Evolutionary conservation across 1,284 basidiomycete species (phyloP), one percentile per base, ranked within the genome.

Genomic region (Inonotus obliquus): DNA sequence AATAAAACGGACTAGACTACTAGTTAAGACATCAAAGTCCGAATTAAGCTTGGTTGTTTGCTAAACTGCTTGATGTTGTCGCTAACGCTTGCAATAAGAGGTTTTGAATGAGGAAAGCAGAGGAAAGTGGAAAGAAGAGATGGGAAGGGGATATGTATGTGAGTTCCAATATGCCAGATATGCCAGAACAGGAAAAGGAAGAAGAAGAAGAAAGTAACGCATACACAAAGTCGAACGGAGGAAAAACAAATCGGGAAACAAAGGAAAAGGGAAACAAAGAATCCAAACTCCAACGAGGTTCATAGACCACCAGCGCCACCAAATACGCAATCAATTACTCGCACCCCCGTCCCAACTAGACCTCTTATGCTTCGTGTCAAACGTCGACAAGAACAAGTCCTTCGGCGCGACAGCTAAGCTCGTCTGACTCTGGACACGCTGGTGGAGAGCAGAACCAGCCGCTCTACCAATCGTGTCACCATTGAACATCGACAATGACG

Each of bases 321-420:
- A n/a, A n/a, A 19, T 9, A 49, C 9, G 5, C 47, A 9, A 1
- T 49, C 21, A 49, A 25, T 49, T 49, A 25, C 47, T 25, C 7
- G 47, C 38, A 6, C 76, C 77, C 5, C 87, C 86, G 70, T 89
- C 88, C 87, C 88, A 89, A 70, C 87, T 90, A 47, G 83, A 83
- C 69, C 87, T 78, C 78, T 90, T 89, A 68, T 86, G 76, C 75
- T 88, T 88, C 68, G 84, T 84, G 62, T 82, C 82, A 59, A 67
- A 80, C 2, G 71, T 74, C 67, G 77, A 44, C 65, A 87, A 63
- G 61, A 86, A 72, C 64, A 89, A 69, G 69, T 90, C 87, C 70
- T 87, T 81, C 32, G 88, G 87, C 62, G 84, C 84, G 45, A 89
- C 79, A 58, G 79, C 81, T 19, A 52, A 3, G 29, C 27, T 52